These are phyloP conservation scores for Penicillium taxi DNA, from an alignment of 495 filamentous ascomycete genomes.

Conservation along the genomic window DNA sequence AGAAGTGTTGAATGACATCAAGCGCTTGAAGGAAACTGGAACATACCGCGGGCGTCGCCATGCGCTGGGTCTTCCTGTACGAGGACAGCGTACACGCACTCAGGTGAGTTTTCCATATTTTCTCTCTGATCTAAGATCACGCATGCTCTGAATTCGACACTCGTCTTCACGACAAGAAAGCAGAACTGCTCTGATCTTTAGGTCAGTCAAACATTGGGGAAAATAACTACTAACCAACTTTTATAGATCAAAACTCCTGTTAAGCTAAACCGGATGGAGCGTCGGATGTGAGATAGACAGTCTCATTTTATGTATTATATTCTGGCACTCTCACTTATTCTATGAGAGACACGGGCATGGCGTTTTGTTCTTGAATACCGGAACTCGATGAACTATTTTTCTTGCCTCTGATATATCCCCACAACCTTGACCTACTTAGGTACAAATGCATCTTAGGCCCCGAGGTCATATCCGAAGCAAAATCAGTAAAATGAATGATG, in stretches of 20 bases:
- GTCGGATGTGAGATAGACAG: constrained; percentile 40
- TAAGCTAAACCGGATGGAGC: constrained; percentile 73
- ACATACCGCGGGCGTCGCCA: constrained; percentile 84
- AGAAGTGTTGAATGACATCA: constrained; percentile 74
- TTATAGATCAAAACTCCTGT: constrained; percentile 61
- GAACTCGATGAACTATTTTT: constrained; percentile 12
- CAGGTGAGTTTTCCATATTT: constrained; percentile 47
- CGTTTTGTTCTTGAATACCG: constrained; percentile 30
- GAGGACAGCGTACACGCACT: constrained; percentile 78
- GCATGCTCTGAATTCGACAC: neutral
- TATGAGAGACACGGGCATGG: constrained; percentile 33
- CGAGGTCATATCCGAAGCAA: constrained; percentile 4
- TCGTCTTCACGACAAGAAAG: neutral
- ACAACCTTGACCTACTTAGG: no score
- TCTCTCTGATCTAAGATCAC: neutral
- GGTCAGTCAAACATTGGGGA: neutral
- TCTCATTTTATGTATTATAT: constrained; percentile 7
- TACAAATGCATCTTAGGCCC: constrained; percentile 30
- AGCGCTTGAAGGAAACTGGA: constrained; percentile 81
- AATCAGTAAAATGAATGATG: neutral
- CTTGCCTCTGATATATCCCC: constrained; percentile 11
- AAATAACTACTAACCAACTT: constrained; percentile 3
- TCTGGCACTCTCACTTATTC: constrained; percentile 20
- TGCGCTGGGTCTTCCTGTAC: constrained; percentile 78
- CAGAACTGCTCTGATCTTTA: neutral